Evolutionary conservation across 2,329 filamentous ascomycete genomes (phyloP).

Genomic region (Seiridium cupressi): DNA sequence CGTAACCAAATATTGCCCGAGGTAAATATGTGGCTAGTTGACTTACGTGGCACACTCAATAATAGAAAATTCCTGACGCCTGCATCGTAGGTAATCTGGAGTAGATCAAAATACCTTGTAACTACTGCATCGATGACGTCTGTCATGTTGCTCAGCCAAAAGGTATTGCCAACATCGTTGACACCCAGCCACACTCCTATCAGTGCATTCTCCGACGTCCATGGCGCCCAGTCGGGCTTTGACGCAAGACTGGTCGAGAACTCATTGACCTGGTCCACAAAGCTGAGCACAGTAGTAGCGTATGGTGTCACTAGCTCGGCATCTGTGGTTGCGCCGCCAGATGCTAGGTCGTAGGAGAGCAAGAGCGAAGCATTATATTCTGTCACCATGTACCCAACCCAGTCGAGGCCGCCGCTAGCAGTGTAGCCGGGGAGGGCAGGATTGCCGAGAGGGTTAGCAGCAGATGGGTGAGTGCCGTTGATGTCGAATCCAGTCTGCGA

Average conservation of each 20-base stretch:
- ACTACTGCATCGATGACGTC: constrained; percentile 14
- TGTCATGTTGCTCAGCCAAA: constrained; percentile 19
- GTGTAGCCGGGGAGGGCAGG: constrained; percentile 51
- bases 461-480: constrained; percentile 33
- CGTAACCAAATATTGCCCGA: not conserved
- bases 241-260: constrained; percentile 22
- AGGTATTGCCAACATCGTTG: constrained; percentile 26
- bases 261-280: constrained; percentile 23
- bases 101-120: constrained; percentile 15
- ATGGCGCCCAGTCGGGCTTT: constrained; percentile 8
- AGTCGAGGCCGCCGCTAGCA: constrained; percentile 42
- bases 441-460: constrained; percentile 59
- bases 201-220: constrained; percentile 14
- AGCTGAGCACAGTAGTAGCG: constrained; percentile 42
- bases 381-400: constrained; percentile 37
- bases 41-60: constrained; percentile 15
- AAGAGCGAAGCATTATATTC: constrained; percentile 32
- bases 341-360: constrained; percentile 40
- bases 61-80: constrained; percentile 17
- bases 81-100: constrained; percentile 14
- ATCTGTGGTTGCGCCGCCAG: constrained; percentile 41
- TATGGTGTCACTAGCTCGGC: constrained; percentile 44
- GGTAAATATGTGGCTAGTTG: not conserved
- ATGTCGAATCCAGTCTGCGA: constrained; percentile 6
- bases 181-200: constrained; percentile 29